These are phyloP conservation scores for Solanum chilense DNA, from an alignment of 257 asterid genomes.

Conservation along the genomic window DNA sequence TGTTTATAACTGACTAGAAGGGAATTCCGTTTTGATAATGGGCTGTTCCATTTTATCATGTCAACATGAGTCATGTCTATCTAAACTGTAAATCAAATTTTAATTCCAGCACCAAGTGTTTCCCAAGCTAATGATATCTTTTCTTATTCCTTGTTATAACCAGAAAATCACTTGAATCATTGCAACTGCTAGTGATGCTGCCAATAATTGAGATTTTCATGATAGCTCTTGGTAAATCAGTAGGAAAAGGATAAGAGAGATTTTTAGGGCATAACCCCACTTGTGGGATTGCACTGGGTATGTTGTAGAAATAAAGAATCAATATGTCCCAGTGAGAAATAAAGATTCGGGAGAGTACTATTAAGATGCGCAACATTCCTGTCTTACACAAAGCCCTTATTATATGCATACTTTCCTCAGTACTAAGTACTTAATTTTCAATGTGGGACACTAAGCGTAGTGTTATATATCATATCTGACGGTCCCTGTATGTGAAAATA, in stretches of 20 bases:
- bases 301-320: neutral
- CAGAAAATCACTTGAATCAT: neutral
- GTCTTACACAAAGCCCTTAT: neutral
- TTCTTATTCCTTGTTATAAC: neutral
- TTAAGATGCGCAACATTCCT: neutral
- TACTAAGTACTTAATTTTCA: neutral
- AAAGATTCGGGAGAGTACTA: neutral
- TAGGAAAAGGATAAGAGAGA: neutral
- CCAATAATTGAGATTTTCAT: neutral
- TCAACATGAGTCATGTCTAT: neutral
- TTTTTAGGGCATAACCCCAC: neutral
- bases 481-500: neutral
- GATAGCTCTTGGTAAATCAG: neutral
- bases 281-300: neutral
- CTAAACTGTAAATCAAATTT: neutral
- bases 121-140: neutral
- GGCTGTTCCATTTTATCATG: neutral
- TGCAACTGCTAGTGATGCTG: neutral
- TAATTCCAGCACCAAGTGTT: neutral
- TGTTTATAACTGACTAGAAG: neutral
- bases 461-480: neutral
- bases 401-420: neutral
- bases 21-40: neutral
- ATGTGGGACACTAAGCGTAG: neutral
- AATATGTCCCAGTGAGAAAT: neutral